phyloP scores from a whole-genome alignment of 2,329 filamentous ascomycete genomes.

The Aspergillus sp. region DNA sequence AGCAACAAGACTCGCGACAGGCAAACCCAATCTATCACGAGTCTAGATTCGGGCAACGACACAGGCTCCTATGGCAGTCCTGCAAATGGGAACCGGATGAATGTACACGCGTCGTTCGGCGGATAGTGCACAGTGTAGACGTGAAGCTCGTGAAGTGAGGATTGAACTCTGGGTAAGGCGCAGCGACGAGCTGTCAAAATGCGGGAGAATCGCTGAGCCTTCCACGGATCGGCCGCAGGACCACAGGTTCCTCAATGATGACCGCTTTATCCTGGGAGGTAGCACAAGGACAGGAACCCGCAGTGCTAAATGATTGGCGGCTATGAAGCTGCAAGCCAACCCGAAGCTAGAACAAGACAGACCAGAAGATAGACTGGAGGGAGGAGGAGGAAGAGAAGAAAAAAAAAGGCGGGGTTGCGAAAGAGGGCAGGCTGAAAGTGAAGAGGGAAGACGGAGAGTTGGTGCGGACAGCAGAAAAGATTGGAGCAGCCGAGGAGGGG shows the following conservation, averaged over 20 bases:
- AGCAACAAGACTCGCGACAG: slow-evolving; percentile 11
- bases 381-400: not conserved
- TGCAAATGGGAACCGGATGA: not conserved
- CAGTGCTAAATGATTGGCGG: slow-evolving; percentile 2
- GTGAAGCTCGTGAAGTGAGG: slow-evolving; percentile 10
- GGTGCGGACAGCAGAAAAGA: slow-evolving; percentile 4
- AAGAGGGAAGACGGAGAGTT: slow-evolving; percentile 1
- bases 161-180: slow-evolving; percentile 29
- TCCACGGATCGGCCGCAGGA: slow-evolving; percentile 32
- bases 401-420: slow-evolving; percentile 8
- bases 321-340: slow-evolving; percentile 6
- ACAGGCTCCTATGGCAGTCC: not conserved
- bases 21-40: slow-evolving; percentile 4
- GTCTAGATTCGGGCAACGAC: slow-evolving; percentile 5
- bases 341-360: not conserved
- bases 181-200: slow-evolving; percentile 32
- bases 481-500: slow-evolving; percentile 1
- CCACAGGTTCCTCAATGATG: slow-evolving; percentile 24
- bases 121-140: slow-evolving; percentile 3
- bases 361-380: not conserved
- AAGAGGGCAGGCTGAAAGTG: not conserved
- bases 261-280: slow-evolving; percentile 13
- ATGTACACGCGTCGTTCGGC: slow-evolving; percentile 7
- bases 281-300: slow-evolving; percentile 12
- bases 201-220: slow-evolving; percentile 36